phyloP scores from a whole-genome alignment of 768 basidiomycete genomes.

The Nevesoporus exiguus region DNA sequence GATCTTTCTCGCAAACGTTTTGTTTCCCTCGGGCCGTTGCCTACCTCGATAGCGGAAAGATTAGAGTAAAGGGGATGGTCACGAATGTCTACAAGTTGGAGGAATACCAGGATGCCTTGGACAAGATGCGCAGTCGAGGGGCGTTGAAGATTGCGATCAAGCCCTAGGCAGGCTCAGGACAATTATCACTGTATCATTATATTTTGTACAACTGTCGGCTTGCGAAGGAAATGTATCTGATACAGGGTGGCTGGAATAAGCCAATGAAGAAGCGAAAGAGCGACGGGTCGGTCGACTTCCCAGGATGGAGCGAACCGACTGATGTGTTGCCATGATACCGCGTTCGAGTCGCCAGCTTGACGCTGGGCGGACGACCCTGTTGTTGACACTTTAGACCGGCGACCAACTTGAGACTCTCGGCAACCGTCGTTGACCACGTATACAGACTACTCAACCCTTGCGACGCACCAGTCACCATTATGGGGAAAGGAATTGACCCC shows the following conservation, averaged over 20 bases:
- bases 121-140: conserved; percentile 66
- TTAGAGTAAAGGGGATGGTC: conserved; percentile 80
- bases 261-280: too few species aligned
- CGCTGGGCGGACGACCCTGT: neutral
- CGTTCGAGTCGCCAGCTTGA: neutral
- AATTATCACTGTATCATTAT: conserved; percentile 19
- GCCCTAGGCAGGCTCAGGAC: conserved; percentile 34
- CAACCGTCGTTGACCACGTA: neutral
- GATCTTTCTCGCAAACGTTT: conserved; percentile 84
- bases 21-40: conserved; percentile 91
- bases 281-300: too few species aligned
- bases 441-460: neutral
- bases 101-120: conserved; percentile 65
- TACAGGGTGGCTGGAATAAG: neutral
- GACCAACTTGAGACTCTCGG: neutral
- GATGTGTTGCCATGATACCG: neutral
- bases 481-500: neutral
- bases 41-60: conserved; percentile 83
- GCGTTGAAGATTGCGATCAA: conserved; percentile 62
- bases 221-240: neutral
- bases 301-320: conserved; percentile 8
- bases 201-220: conserved; percentile 10
- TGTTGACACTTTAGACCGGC: neutral
- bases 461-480: neutral
- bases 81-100: conserved; percentile 64